Evolutionary conservation across 2,329 filamentous ascomycete species (phyloP).

Genomic region (Cladosporium phlei): DNA sequence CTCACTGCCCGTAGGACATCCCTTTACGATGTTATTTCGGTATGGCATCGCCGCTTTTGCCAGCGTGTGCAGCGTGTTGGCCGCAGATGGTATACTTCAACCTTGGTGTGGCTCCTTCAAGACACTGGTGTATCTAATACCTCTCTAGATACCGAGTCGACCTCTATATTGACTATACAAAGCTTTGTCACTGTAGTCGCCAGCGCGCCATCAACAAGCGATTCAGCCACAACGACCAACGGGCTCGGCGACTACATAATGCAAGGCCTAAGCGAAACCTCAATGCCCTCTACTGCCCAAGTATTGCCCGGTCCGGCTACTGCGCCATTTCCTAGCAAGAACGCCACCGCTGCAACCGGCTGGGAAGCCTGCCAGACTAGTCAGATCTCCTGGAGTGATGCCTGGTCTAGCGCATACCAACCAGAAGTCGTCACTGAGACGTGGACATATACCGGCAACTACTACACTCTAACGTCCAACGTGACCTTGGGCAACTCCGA

Average conservation of each 20-base stretch:
- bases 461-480: slow-evolving; percentile 2
- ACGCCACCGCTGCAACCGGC: background rate
- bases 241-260: background rate
- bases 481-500: slow-evolving; percentile 8
- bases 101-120: background rate
- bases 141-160: background rate
- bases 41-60: background rate
- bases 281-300: background rate
- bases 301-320: background rate
- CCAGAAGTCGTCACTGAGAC: background rate
- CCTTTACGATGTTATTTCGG: background rate
- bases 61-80: background rate
- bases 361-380: slow-evolving; percentile 13
- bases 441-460: background rate
- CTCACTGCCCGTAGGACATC: too few species aligned
- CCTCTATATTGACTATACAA: background rate
- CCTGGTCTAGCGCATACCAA: slow-evolving; percentile 4
- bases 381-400: slow-evolving; percentile 7
- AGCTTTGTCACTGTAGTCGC: background rate
- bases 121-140: background rate
- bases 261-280: background rate
- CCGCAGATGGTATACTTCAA: background rate
- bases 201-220: background rate
- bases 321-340: background rate
- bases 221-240: background rate